Conservation (phyloP, 306 rosid genomes). For the Fagus crenata region DNA sequence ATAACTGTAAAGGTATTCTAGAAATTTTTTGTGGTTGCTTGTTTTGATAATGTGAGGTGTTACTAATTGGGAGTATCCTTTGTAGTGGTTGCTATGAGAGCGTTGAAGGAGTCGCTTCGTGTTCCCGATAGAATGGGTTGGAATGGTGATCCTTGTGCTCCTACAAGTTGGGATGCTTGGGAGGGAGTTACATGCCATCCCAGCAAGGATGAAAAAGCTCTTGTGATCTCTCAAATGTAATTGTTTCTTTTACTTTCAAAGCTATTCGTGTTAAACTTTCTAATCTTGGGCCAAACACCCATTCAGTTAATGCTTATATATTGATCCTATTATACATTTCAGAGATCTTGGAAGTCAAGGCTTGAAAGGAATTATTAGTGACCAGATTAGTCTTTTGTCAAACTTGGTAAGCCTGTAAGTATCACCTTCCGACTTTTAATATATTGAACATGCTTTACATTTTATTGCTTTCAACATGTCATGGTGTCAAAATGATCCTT, state of each 20-base stretch:
- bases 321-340: slow-evolving; percentile 36
- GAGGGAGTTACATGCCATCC: slow-evolving; percentile 90
- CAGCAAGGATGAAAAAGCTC: slow-evolving; percentile 53
- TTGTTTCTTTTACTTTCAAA: slow-evolving; percentile 31
- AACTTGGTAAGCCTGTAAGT: slow-evolving; percentile 98
- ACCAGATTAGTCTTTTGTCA: slow-evolving; percentile 73
- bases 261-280: neutral
- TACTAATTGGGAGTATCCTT: slow-evolving; percentile 17
- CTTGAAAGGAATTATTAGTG: slow-evolving; percentile 81
- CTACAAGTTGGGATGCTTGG: slow-evolving; percentile 97
- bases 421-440: slow-evolving; percentile 37
- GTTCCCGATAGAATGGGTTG: slow-evolving; percentile 98
- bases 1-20: slow-evolving; percentile 13
- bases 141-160: slow-evolving; percentile 99
- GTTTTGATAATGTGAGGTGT: neutral
- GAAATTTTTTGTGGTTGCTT: slow-evolving; percentile 21
- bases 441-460: neutral
- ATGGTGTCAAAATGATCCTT: neutral
- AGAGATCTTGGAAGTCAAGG: slow-evolving; percentile 97
- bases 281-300: slow-evolving; percentile 7
- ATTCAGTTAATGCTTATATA: neutral
- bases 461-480: neutral
- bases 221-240: slow-evolving; percentile 84
- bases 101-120: slow-evolving; percentile 78
- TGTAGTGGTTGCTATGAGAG: slow-evolving; percentile 78